Evolutionary conservation across 2,329 filamentous ascomycete species (phyloP).

Genomic region (Phyllosticta capitalensis): DNA sequence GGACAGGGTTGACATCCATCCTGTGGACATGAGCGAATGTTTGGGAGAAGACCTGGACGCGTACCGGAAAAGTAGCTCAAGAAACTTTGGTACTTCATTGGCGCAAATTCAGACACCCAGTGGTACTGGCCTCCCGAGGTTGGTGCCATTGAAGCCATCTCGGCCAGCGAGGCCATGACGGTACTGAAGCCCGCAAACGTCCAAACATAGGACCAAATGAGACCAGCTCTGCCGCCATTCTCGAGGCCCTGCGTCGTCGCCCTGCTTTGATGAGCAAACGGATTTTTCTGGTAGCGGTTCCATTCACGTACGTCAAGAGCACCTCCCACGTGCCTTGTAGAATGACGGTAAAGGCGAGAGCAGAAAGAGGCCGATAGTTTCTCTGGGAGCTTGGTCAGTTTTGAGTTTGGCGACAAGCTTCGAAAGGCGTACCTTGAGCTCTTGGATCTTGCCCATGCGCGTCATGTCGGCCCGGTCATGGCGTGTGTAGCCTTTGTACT

Average conservation of each 20-base stretch:
- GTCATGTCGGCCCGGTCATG: conserved; percentile 30
- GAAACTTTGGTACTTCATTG: conserved; percentile 11
- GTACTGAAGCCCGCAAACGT: conserved; percentile 23
- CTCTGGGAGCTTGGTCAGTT: conserved; percentile 22
- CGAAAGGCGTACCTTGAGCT: conserved; percentile 31
- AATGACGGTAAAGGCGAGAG: conserved; percentile 44
- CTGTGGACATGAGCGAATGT: conserved; percentile 11
- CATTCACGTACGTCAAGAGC: conserved; percentile 26
- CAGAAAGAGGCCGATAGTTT: conserved; percentile 42
- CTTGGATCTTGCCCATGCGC: conserved; percentile 42
- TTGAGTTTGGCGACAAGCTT: background rate
- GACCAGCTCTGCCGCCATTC: conserved; percentile 12
- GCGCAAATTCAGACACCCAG: conserved; percentile 13
- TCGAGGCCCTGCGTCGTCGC: conserved; percentile 10
- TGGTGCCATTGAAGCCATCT: conserved; percentile 14
- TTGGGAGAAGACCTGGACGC: background rate
- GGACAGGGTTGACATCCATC: conserved; percentile 42
- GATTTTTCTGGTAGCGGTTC: background rate
- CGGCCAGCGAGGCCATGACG: conserved; percentile 13
- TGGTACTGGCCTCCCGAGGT: conserved; percentile 12
- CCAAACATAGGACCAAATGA: conserved; percentile 23
- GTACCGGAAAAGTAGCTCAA: conserved; percentile 14
- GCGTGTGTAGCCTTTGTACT: conserved; percentile 7
- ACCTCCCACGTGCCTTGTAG: conserved; percentile 48
- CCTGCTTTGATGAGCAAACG: background rate